Evolutionary conservation across 179 eudicot species (phyloP).

Genomic region (Beta corolliflora): DNA sequence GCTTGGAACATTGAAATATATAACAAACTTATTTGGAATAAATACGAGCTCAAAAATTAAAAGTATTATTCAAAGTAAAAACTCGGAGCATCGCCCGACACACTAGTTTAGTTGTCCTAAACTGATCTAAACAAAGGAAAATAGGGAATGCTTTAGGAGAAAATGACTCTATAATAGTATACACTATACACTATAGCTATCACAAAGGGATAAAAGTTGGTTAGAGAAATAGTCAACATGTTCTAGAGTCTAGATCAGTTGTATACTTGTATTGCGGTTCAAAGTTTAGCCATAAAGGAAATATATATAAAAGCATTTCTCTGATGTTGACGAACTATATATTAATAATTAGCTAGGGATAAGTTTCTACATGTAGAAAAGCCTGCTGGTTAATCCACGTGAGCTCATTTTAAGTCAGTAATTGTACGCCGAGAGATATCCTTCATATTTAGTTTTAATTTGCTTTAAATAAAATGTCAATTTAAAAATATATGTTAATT

Average conservation of each 20-base stretch:
- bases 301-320: not conserved
- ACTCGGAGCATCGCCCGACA: no score
- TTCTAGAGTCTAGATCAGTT: not conserved
- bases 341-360: not conserved
- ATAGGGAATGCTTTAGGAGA: not conserved
- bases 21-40: no score
- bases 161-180: not conserved
- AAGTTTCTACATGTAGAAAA: not conserved
- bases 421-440: not conserved
- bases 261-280: not conserved
- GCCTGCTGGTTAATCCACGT: not conserved
- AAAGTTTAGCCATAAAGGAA: not conserved
- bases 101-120: no score
- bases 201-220: not conserved
- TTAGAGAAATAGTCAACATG: constrained; percentile 13
- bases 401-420: not conserved
- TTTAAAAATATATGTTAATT: no score
- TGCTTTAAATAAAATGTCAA: no score
- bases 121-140: no score
- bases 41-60: no score
- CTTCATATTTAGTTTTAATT: not conserved
- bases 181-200: not conserved
- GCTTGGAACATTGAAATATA: no score
- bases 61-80: no score
- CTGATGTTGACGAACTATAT: not conserved